These are phyloP conservation scores for Cucurbita moschata DNA, from an alignment of 306 rosid species.

Conservation along the genomic window DNA sequence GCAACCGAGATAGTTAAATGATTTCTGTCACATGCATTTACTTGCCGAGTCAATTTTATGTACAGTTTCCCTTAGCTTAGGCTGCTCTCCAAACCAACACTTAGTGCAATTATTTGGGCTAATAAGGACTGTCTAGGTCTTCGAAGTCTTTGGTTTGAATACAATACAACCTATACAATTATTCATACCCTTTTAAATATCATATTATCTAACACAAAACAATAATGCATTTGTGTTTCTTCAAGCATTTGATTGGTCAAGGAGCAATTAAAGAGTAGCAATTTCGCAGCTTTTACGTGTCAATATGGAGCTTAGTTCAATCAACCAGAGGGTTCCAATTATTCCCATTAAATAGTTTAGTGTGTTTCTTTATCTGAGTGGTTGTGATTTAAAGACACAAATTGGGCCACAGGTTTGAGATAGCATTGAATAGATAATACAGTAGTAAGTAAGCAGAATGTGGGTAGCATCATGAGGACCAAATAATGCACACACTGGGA, in stretches of 20 bases:
- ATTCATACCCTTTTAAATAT: background rate
- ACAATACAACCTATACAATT: background rate
- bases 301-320: background rate
- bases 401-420: background rate
- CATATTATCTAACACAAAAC: background rate
- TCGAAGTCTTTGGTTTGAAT: background rate
- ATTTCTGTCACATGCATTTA: conserved; percentile 1
- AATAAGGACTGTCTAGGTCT: background rate
- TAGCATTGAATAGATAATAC: background rate
- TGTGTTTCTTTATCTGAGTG: background rate
- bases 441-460: background rate
- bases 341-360: background rate
- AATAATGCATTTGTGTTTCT: background rate
- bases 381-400: background rate
- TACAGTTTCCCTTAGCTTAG: background rate
- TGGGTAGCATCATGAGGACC: background rate
- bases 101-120: background rate
- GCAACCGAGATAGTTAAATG: background rate
- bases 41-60: background rate
- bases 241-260: background rate
- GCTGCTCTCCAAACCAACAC: background rate
- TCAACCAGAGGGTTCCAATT: background rate
- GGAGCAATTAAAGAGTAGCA: background rate
- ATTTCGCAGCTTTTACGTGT: background rate
- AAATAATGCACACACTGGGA: background rate